A percentile compares a stretch with the other conserved stretches of the same genome.
These are phyloP conservation scores for Coccomyxa sp. DNA, from an alignment of 139 green algal species.

Conservation along the genomic window DNA sequence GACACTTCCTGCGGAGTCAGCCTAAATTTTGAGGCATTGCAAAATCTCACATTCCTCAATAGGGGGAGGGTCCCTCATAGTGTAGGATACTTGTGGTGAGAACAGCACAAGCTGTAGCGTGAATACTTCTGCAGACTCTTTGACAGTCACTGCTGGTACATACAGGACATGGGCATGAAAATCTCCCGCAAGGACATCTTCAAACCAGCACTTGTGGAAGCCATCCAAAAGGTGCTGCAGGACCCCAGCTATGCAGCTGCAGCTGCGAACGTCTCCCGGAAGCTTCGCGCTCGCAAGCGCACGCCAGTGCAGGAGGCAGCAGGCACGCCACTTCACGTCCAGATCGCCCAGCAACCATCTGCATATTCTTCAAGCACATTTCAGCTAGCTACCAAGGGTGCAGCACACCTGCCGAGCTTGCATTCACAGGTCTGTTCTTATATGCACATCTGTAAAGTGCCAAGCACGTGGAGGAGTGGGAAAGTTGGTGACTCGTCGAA, in stretches of 20 bases:
- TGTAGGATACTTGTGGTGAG: neutral
- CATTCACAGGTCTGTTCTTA: neutral
- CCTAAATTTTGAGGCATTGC: no score
- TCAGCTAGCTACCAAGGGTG: neutral
- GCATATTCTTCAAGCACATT: neutral
- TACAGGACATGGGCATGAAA: neutral
- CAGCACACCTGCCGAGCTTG: neutral
- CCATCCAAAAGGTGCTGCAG: neutral
- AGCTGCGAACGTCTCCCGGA: neutral
- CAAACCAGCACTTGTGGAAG: neutral
- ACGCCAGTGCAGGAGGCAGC: neutral
- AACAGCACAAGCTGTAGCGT: neutral
- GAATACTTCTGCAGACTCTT: no score
- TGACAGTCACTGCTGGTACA: no score
- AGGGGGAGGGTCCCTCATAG: neutral
- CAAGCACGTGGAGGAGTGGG: neutral
- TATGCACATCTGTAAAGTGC: neutral
- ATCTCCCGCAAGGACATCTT: neutral
- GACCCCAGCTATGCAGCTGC: neutral
- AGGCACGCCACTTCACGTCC: neutral
- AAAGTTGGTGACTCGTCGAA: neutral
- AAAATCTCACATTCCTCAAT: neutral
- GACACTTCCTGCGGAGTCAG: no score
- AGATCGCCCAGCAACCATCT: neutral
- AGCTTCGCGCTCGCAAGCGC: neutral